Percentiles rank a stretch among this genome's conserved stretches.
phyloP scores from a whole-genome alignment of 805 yeast genomes.

The Barnettozyma pratensis region DNA sequence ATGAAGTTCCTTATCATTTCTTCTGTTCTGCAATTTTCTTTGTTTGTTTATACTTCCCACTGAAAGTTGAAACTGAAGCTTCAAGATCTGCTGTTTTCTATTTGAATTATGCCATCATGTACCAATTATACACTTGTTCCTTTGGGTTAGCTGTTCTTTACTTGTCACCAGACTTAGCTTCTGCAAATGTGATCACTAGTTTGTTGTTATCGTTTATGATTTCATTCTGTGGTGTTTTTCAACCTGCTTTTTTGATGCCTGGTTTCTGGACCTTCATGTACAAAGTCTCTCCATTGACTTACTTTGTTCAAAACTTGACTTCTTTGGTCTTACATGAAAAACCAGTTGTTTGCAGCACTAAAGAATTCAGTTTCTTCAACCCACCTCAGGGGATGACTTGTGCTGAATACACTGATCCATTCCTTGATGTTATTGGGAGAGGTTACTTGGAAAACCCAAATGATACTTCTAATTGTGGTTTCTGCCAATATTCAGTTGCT shows the following conservation, averaged over 20 bases:
- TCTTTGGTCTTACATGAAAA: slow-evolving; percentile 44
- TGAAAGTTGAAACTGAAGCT: slow-evolving; percentile 36
- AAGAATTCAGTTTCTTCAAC: slow-evolving; percentile 44
- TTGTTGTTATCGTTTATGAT: slow-evolving; percentile 30
- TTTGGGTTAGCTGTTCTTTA: slow-evolving; percentile 48
- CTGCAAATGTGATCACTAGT: slow-evolving; percentile 60
- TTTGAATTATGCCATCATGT: slow-evolving; percentile 38
- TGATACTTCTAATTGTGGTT: slow-evolving; percentile 44
- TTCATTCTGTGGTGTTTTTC: slow-evolving; percentile 34
- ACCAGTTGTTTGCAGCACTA: slow-evolving; percentile 40
- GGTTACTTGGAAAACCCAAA: slow-evolving; percentile 58
- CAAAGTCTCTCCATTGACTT: slow-evolving; percentile 59
- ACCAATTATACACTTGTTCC: slow-evolving; percentile 39
- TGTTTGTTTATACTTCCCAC: slow-evolving; percentile 48
- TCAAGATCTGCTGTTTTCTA: slow-evolving; percentile 47
- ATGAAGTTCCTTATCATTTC: slow-evolving; percentile 59
- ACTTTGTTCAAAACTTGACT: slow-evolving; percentile 49
- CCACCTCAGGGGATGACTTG: slow-evolving; percentile 63
- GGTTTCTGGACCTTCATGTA: slow-evolving; percentile 75
- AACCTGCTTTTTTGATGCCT: slow-evolving; percentile 44
- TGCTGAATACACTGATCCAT: slow-evolving; percentile 41
- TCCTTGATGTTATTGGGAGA: slow-evolving; percentile 32
- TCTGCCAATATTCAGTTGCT: slow-evolving; percentile 38
- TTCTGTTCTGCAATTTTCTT: slow-evolving; percentile 46
- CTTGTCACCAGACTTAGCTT: slow-evolving; percentile 59